Evolutionary conservation across 2,329 filamentous ascomycete species (phyloP).

Genomic region (Ophiostoma quercus): DNA sequence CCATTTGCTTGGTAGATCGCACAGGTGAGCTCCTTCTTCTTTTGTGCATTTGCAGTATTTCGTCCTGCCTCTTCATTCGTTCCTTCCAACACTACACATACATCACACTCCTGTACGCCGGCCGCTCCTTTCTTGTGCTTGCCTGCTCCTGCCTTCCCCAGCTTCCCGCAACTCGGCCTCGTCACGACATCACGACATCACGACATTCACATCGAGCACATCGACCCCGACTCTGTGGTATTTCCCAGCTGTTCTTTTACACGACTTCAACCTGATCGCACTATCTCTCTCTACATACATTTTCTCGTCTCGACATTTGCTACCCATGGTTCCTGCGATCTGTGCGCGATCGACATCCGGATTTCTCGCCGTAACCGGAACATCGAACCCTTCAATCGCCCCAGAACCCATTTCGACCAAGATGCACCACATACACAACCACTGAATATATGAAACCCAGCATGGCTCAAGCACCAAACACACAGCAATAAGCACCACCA

Average conservation of each 20-base stretch:
- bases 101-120: too few relatives aligned
- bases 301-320: not conserved
- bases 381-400: not conserved
- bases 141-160: not conserved
- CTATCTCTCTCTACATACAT: not conserved
- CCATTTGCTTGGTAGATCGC: not conserved
- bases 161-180: not conserved
- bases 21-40: slow-evolving; percentile 10
- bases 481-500: not conserved
- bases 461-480: not conserved
- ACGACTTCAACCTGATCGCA: not conserved
- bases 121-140: not conserved
- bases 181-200: not conserved
- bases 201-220: not conserved
- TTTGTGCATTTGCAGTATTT: not conserved
- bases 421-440: not conserved
- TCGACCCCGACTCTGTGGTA: not conserved
- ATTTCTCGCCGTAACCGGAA: not conserved
- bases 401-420: not conserved
- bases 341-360: not conserved
- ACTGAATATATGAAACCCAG: not conserved
- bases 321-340: not conserved
- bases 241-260: not conserved
- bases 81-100: not conserved
- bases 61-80: not conserved